These are phyloP conservation scores for Phialophora expanda DNA, from an alignment of 2,329 filamentous ascomycete species.

Conservation along the genomic window DNA sequence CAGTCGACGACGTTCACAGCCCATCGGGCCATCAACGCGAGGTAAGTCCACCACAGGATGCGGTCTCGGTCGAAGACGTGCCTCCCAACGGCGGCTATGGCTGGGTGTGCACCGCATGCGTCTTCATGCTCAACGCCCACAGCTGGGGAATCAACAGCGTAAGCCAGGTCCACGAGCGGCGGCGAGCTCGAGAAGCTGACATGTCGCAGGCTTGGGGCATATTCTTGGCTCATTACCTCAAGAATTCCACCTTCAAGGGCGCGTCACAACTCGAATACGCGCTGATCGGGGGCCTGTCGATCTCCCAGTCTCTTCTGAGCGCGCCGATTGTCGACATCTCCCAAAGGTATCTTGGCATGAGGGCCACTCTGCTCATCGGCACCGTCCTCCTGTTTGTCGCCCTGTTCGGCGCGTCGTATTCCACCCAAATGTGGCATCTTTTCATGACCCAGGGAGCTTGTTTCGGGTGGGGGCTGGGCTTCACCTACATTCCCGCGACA, in stretches of 20 bases:
- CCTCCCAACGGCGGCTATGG: slow-evolving; percentile 44
- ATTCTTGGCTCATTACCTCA: slow-evolving; percentile 51
- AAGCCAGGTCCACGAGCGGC: slow-evolving; percentile 19
- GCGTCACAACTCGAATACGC: slow-evolving; percentile 42
- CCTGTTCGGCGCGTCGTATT: slow-evolving; percentile 41
- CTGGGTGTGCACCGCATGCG: slow-evolving; percentile 41
- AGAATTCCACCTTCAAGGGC: slow-evolving; percentile 40
- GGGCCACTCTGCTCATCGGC: slow-evolving; percentile 36
- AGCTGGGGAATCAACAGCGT: slow-evolving; percentile 43
- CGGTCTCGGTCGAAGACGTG: slow-evolving; percentile 25
- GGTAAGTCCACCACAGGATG: slow-evolving; percentile 21
- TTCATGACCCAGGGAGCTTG: slow-evolving; percentile 40
- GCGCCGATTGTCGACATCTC: slow-evolving; percentile 40
- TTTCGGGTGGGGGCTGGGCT: slow-evolving; percentile 40
- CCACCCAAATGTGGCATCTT: slow-evolving; percentile 38
- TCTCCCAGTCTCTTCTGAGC: slow-evolving; percentile 39
- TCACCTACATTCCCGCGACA: slow-evolving; percentile 38
- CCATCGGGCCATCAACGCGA: neutral
- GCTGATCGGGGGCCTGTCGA: slow-evolving; percentile 42
- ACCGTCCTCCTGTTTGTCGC: slow-evolving; percentile 32
- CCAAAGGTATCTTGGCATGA: slow-evolving; percentile 32
- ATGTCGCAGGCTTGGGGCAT: slow-evolving; percentile 46
- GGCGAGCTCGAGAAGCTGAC: neutral
- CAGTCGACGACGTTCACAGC: neutral
- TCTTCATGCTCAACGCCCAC: slow-evolving; percentile 43